Evolutionary conservation across 129 eudicot species (phyloP).

Genomic region (Tagetes erecta): DNA sequence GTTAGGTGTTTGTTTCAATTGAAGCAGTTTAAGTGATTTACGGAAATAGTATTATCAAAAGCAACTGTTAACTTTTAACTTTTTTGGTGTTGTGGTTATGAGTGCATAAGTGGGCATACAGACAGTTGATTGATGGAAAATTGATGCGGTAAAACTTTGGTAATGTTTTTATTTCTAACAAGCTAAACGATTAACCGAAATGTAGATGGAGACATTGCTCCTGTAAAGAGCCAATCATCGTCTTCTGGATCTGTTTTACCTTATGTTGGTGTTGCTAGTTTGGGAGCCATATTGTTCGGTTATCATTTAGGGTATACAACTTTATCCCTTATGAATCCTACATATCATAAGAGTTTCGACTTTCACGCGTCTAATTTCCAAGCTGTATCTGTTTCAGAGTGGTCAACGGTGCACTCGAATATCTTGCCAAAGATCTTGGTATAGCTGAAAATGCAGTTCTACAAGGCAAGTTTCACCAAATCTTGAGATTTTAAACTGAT

Average conservation of each 20-base stretch:
- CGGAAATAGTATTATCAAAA: conserved; percentile 8
- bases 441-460: conserved; percentile 79
- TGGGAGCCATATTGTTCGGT: conserved; percentile 92
- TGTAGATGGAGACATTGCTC: conserved; percentile 58
- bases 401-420: conserved; percentile 94
- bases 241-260: conserved; percentile 83
- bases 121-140: conserved; percentile 16
- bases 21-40: background rate
- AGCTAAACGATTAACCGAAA: background rate
- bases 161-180: conserved; percentile 27
- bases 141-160: background rate
- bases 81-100: background rate
- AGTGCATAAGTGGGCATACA: conserved; percentile 12
- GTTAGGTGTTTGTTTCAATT: background rate
- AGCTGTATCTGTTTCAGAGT: conserved; percentile 54
- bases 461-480: conserved; percentile 60
- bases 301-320: conserved; percentile 78
- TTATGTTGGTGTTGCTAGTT: conserved; percentile 90
- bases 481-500: background rate
- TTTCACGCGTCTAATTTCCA: conserved; percentile 2
- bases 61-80: background rate
- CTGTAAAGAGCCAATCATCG: conserved; percentile 46
- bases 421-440: conserved; percentile 84
- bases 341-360: background rate
- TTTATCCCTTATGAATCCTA: background rate